phyloP scores from a whole-genome alignment of 106 monocot genomes.

The Iris macrosiphon region DNA sequence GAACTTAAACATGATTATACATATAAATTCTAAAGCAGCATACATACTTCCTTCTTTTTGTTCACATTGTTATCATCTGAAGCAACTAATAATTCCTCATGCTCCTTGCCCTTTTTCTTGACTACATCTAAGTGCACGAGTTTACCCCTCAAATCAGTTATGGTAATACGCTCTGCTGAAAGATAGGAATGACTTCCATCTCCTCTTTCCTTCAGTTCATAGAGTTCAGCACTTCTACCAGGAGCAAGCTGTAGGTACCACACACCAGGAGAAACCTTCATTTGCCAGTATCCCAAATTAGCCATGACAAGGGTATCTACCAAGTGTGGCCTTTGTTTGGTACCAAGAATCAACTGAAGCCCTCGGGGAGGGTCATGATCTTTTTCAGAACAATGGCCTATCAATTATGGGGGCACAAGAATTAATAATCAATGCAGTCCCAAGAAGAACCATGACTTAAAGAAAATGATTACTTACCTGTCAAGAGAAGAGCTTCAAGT shows the following conservation, averaged over 20 bases:
- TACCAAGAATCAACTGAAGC: conserved; percentile 93
- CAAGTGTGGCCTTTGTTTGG: conserved; percentile 58
- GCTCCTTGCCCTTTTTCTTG: conserved; percentile 80
- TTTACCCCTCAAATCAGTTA: conserved; percentile 90
- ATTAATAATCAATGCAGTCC: not conserved
- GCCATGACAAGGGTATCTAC: conserved; percentile 99
- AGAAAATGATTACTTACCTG: conserved; percentile 34
- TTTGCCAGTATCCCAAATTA: conserved; percentile 99
- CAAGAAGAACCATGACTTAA: not conserved
- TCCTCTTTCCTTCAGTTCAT: conserved; percentile 50
- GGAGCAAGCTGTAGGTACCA: conserved; percentile 93
- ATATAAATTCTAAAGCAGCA: not conserved
- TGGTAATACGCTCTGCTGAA: conserved; percentile 49
- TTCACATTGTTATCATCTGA: conserved; percentile 39
- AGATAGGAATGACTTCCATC: conserved; percentile 17
- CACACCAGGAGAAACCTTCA: conserved; percentile 94
- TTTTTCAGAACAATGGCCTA: conserved; percentile 95
- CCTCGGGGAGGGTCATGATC: conserved; percentile 95
- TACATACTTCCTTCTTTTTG: conserved; percentile 40
- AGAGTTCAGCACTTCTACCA: conserved; percentile 88
- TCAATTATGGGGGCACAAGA: not conserved
- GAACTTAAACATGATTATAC: too few species aligned
- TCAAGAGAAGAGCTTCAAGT: conserved; percentile 94
- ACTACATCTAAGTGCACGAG: conserved; percentile 66
- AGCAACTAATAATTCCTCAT: conserved; percentile 63